Base-by-base conservation (phyloP, 169 alveolate species). In the Theileria orientalis region DNA sequence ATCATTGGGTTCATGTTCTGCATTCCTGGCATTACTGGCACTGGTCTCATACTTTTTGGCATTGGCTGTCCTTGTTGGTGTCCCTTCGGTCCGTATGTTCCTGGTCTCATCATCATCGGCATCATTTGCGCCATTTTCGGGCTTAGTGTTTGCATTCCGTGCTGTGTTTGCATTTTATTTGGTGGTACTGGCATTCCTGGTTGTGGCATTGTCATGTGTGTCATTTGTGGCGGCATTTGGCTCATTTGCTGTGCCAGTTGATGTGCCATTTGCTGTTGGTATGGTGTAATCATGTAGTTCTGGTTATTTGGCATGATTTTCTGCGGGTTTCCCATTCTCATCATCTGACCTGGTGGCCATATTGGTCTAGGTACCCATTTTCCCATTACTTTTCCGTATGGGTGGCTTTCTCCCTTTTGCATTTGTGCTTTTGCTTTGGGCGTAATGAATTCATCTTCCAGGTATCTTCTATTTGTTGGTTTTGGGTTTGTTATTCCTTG, bases 311-410 rank as follows among this genome's bases (percentile, higher is more conserved):
- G 73, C 30, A 32, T 41, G 25, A 67, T 67, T 67, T 49, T 52
- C n/a, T 32, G 75, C 1, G 27, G 40, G 3, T 67, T 72, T 35
- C 29, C 29, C 5, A 46, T 19, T 8, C 59, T 32, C 47, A 67
- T 49, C 13, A 67, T 29, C 32, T n/a, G 75, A 1, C 54, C 52
- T 49, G 30, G 75, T 13, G 62, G 75, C 75, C 75, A 67, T 72
- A 67, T 44, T 41, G 23, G 75, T 41, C n/a, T 75, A 49, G 62
- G 75, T 2, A 51, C 8, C 75, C 75, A 67, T 3, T 21, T 67
- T 49, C 75, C 69, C 54, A 21, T 44, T 72, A 67, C 25, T 11
- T 67, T 67, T 49, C 42, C 5, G 32, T 67, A 67, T n/a, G n/a
- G n/a, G n/a, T n/a, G n/a, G n/a, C n/a, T n/a, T 49, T 41, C 25